These are phyloP conservation scores for Hericium coralloides DNA, from an alignment of 768 basidiomycete species.

Conservation along the genomic window DNA sequence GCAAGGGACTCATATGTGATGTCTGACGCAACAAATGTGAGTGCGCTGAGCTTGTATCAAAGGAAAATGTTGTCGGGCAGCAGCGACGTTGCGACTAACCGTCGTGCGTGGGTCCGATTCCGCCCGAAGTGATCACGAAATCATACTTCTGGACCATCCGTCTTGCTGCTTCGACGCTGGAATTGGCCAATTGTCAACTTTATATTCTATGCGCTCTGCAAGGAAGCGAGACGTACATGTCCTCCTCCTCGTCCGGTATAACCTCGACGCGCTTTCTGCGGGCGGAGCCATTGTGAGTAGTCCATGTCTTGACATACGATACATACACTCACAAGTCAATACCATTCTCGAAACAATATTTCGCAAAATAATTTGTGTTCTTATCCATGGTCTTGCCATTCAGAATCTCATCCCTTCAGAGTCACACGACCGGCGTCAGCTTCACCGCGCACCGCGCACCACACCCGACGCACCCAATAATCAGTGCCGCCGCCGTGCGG, in stretches of 20 bases:
- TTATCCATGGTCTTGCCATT: constrained; percentile 85
- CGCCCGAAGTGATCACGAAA: constrained; percentile 85
- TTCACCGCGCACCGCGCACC: not conserved
- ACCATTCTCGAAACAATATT: constrained; percentile 83
- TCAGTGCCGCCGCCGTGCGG: constrained; percentile 61
- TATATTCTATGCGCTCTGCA: not conserved
- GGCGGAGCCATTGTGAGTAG: constrained; percentile 11
- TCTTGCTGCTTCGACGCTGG: constrained; percentile 75
- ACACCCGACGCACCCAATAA: constrained; percentile 51
- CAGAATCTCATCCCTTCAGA: constrained; percentile 73
- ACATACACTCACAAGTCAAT: constrained; percentile 54
- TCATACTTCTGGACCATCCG: constrained; percentile 79
- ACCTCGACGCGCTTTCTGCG: constrained; percentile 82
- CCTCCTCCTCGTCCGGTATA: constrained; percentile 81
- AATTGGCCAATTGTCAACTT: not conserved
- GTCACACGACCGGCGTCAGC: not conserved
- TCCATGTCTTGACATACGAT: constrained; percentile 5
- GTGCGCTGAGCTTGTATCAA: not conserved
- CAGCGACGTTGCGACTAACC: constrained; percentile 33
- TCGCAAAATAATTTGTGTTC: constrained; percentile 82
- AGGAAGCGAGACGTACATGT: constrained; percentile 20
- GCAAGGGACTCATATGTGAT: constrained; percentile 88
- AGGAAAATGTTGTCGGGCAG: not conserved
- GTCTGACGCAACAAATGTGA: constrained; percentile 34
- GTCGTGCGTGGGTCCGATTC: constrained; percentile 88